Base-by-base conservation (phyloP, 768 basidiomycete species). In the Panus rudis region DNA sequence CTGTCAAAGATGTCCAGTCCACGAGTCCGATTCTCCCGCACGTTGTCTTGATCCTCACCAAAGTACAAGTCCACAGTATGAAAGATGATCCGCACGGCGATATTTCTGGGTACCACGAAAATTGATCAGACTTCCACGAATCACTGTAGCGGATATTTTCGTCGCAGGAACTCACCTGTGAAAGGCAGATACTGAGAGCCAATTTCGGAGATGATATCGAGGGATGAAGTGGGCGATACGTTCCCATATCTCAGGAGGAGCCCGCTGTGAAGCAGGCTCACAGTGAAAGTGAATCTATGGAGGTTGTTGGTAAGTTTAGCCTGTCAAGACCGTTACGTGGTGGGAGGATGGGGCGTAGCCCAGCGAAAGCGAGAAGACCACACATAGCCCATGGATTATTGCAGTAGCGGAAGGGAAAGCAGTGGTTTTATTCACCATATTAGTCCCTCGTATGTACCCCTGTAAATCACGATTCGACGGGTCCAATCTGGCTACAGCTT, bases 191-290 rank as follows among this genome's bases (percentile, higher is more conserved):
- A 83, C 69, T 42, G 70, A 80, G 30, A 83, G 70, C 81, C 79
- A 84, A 13, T 71, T 73, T n/a, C 82, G 74, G 23, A 84, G 73
- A 56, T 81, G 73, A 50, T 78, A 76, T 13, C 81, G 73, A 6
- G 81, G 79, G 31, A 76, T 78, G 49, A 74, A 71, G 40, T 65
- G 59, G 5, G 81, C 81, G 32, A 84, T 78, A 12, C 72, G 68
- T 50, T 79, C 78, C 81, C 82, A 84, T 31, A 84, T 69, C 62
- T 84, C 82, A 6, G 68, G 64, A 0, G 82, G 81, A 14, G 73
- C 71, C 17, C 79, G 75, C 47, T 75, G 79, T 3, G 73, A 76
- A 2, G 79, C 76, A 3, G 81, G 78, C 45, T 73, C 72, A 50
- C 67, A 60, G 30, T 65, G 60, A 51, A 76, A 76, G 38, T 70